These are phyloP conservation scores for Pleurotus salmoneostramineus DNA, from an alignment of 768 basidiomycete genomes.

Conservation along the genomic window DNA sequence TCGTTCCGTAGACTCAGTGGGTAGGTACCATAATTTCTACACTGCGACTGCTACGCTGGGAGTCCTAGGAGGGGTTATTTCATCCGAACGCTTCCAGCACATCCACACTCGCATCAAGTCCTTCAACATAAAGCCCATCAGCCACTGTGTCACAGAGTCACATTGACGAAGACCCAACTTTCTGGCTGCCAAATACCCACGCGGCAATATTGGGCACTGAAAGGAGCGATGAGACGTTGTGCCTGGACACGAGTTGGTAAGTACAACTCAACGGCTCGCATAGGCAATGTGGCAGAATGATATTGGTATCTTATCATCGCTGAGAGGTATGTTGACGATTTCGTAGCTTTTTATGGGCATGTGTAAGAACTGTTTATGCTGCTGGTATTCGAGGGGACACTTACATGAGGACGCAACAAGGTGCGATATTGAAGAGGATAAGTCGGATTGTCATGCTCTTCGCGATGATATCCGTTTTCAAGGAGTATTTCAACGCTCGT, in stretches of 20 bases:
- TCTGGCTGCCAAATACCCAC: background rate
- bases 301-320: background rate
- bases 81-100: too few relatives aligned
- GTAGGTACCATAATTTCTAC: too few relatives aligned
- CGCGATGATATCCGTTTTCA: background rate
- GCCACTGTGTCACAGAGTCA: background rate
- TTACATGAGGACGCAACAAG: background rate
- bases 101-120: background rate
- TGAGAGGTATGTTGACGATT: background rate
- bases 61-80: too few relatives aligned
- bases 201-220: constrained; percentile 1
- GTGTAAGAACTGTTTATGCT: background rate
- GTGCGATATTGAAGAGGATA: background rate
- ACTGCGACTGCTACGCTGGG: too few relatives aligned
- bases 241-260: too few relatives aligned
- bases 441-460: background rate
- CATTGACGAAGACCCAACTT: background rate
- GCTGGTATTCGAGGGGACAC: background rate
- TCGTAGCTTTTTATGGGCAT: background rate
- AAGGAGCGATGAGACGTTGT: background rate
- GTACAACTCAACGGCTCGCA: background rate
- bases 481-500: background rate
- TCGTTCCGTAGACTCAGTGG: too few relatives aligned
- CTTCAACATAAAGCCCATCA: background rate
- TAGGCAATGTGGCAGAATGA: constrained; percentile 1